Conservation (phyloP, 129 eudicot species). For the Deinandra increscens region DNA sequence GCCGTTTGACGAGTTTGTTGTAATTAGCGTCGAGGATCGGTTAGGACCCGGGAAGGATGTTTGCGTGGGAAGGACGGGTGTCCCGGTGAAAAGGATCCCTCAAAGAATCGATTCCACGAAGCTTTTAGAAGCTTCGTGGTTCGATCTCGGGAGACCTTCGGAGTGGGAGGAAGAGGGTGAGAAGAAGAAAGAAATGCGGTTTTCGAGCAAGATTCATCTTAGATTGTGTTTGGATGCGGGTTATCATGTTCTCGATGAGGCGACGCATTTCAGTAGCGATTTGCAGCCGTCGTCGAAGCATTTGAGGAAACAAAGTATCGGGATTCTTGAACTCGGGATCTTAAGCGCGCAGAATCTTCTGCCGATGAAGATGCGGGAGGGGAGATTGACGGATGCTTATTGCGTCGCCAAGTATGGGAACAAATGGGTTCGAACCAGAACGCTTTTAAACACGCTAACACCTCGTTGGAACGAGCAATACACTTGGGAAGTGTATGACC, state of each 20-base stretch:
- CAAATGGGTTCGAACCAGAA: slow-evolving; percentile 92
- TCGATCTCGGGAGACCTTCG: slow-evolving; percentile 56
- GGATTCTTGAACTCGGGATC: slow-evolving; percentile 80
- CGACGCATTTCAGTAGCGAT: slow-evolving; percentile 81
- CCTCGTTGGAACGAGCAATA: slow-evolving; percentile 97
- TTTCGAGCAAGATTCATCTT: slow-evolving; percentile 76
- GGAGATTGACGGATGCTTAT: slow-evolving; percentile 77
- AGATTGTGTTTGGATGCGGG: slow-evolving; percentile 67
- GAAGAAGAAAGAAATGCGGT: slow-evolving; percentile 61
- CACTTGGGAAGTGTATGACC: slow-evolving; percentile 90
- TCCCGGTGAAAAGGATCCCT: slow-evolving; percentile 58
- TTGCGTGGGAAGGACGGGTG: slow-evolving; percentile 49
- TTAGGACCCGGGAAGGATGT: slow-evolving; percentile 66
- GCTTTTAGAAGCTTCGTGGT: slow-evolving; percentile 53
- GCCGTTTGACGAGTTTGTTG: slow-evolving; percentile 71
- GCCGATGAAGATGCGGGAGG: slow-evolving; percentile 74
- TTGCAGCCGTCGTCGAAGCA: slow-evolving; percentile 70
- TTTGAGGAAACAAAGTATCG: slow-evolving; percentile 62
- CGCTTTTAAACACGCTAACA: slow-evolving; percentile 67
- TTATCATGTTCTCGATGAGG: slow-evolving; percentile 89
- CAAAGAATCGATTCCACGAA: slow-evolving; percentile 46
- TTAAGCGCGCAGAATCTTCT: slow-evolving; percentile 64
- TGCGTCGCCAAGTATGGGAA: slow-evolving; percentile 96
- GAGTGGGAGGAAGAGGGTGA: slow-evolving; percentile 54
- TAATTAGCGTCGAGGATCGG: slow-evolving; percentile 65